A percentile compares a stretch with the other conserved stretches of the same genome.
Conservation (phyloP, 768 basidiomycete species). For the Ramaria rubella region DNA sequence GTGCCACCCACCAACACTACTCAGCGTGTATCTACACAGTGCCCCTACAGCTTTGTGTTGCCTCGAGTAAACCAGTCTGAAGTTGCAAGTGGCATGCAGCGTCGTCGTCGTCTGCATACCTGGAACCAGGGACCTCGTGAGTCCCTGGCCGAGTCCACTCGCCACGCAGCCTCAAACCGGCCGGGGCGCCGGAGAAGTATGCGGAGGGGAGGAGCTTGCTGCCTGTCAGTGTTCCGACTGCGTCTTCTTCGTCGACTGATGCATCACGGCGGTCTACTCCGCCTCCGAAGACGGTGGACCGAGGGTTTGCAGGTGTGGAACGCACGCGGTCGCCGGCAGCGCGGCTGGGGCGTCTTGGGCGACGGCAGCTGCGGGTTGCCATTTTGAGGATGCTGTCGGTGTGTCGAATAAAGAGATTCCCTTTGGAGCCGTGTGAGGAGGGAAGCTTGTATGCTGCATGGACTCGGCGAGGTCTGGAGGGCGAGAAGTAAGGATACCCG, state of each 20-base stretch:
- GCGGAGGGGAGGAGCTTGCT: neutral
- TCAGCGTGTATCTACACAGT: too few species aligned
- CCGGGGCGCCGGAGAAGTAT: neutral
- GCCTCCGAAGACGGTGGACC: neutral
- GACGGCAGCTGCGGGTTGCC: neutral
- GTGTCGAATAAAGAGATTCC: neutral
- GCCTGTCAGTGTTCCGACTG: neutral
- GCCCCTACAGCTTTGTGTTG: too few species aligned
- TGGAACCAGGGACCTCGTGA: too few species aligned
- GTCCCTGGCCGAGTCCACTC: too few species aligned
- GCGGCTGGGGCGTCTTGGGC: conserved; percentile 2
- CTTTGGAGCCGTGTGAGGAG: conserved; percentile 1
- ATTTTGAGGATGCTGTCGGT: neutral
- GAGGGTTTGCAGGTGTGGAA: neutral
- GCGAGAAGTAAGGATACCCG: neutral
- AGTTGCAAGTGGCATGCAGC: too few species aligned
- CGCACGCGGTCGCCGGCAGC: neutral
- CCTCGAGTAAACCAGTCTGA: too few species aligned
- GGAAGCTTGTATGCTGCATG: neutral
- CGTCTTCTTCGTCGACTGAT: neutral
- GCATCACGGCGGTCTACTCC: neutral
- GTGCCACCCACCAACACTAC: too few species aligned
- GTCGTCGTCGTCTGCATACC: too few species aligned
- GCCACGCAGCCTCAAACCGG: too few species aligned
- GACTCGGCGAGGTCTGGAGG: neutral